phyloP scores from a whole-genome alignment of 1,284 basidiomycete genomes.

The Ustilago esculenta region DNA sequence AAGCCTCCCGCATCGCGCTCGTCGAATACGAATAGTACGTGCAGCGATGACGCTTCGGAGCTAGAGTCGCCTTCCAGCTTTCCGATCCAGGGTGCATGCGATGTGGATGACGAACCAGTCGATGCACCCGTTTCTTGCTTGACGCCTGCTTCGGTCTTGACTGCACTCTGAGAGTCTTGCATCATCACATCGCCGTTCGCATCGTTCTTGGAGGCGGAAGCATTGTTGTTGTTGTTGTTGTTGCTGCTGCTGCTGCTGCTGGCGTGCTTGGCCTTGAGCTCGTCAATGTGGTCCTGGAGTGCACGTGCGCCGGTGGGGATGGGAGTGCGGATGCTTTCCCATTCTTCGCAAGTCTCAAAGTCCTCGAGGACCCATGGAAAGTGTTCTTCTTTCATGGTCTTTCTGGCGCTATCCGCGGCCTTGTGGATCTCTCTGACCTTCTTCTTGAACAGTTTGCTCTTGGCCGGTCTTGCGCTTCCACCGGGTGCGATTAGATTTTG shows the following conservation, averaged over 20 bases:
- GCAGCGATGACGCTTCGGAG: conserved; percentile 56
- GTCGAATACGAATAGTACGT: conserved; percentile 66
- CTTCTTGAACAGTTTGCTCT: conserved; percentile 59
- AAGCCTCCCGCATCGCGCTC: conserved; percentile 63
- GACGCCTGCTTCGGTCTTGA: conserved; percentile 26
- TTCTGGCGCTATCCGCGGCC: conserved; percentile 57
- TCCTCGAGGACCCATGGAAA: conserved; percentile 66
- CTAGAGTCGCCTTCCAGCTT: conserved; percentile 65
- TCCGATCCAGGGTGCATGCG: conserved; percentile 65
- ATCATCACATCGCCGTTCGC: conserved; percentile 32
- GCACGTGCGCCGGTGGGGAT: conserved; percentile 53
- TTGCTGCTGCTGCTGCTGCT: neutral
- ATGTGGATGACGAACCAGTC: conserved; percentile 15
- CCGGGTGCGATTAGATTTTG: conserved; percentile 51
- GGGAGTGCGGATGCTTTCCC: conserved; percentile 59
- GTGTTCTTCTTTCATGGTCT: conserved; percentile 62
- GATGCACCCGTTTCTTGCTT: conserved; percentile 30
- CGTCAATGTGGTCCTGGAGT: conserved; percentile 44
- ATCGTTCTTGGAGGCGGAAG: no score
- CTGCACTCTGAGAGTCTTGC: conserved; percentile 11
- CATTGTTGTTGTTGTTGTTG: neutral
- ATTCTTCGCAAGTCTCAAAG: conserved; percentile 62
- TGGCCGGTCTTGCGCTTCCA: conserved; percentile 36
- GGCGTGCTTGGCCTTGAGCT: conserved; percentile 33
- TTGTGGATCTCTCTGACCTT: conserved; percentile 65